Evolutionary conservation across 768 basidiomycete genomes (phyloP).

Genomic region (Rhizopogon salebrosus): DNA sequence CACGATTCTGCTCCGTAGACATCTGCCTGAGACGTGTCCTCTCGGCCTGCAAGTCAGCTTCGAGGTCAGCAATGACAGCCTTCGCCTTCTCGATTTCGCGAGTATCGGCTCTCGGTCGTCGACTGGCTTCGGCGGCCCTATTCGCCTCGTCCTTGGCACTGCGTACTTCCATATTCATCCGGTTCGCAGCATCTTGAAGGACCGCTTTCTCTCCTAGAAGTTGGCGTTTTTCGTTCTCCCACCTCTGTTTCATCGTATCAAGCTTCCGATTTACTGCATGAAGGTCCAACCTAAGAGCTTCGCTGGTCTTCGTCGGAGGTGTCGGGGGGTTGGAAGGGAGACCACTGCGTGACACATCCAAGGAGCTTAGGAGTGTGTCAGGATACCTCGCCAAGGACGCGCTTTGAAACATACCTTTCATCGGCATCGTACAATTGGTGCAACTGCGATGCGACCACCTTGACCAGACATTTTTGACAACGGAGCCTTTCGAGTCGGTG

Average conservation of each 20-base stretch:
- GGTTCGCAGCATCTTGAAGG: constrained; percentile 66
- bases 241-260: constrained; percentile 57
- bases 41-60: constrained; percentile 66
- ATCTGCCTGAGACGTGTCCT: constrained; percentile 59
- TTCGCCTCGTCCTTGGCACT: constrained; percentile 52
- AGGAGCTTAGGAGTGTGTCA: constrained; percentile 35
- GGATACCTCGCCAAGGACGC: neutral
- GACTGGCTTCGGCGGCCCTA: constrained; percentile 45
- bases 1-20: constrained; percentile 55
- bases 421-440: constrained; percentile 41
- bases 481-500: constrained; percentile 56
- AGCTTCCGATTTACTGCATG: constrained; percentile 60
- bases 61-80: constrained; percentile 60
- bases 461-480: constrained; percentile 66
- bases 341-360: constrained; percentile 43
- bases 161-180: constrained; percentile 57
- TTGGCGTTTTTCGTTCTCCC: constrained; percentile 62
- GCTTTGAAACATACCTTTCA: constrained; percentile 47
- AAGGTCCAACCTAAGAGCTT: constrained; percentile 56
- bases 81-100: constrained; percentile 74
- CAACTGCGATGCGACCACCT: constrained; percentile 46
- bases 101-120: constrained; percentile 43
- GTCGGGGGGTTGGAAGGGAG: constrained; percentile 59
- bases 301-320: constrained; percentile 62
- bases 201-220: constrained; percentile 67